These are phyloP conservation scores for Leccinellum luteum DNA, from an alignment of 768 basidiomycete genomes.

Conservation along the genomic window DNA sequence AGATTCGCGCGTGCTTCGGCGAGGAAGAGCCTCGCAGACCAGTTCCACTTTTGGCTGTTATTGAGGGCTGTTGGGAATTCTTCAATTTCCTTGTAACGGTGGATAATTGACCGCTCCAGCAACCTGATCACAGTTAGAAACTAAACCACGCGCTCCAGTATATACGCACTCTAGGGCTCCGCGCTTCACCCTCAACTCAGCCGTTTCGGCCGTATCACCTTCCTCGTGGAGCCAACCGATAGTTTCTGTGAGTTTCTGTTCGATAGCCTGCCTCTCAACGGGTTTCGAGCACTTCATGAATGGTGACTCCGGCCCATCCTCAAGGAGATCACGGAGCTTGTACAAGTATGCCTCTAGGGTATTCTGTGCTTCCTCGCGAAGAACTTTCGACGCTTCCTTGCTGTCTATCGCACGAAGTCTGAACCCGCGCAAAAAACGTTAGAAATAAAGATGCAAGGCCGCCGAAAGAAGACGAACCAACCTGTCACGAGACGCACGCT, in stretches of 20 bases:
- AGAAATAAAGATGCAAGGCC: neutral
- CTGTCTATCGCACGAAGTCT: constrained; percentile 80
- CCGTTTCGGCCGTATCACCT: constrained; percentile 79
- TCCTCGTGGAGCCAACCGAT: constrained; percentile 82
- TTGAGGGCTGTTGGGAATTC: constrained; percentile 82
- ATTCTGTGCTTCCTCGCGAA: constrained; percentile 89
- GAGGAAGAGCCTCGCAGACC: constrained; percentile 84
- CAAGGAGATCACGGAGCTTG: constrained; percentile 77
- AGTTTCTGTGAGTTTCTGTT: constrained; percentile 66
- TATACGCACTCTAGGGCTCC: constrained; percentile 74
- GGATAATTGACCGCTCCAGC: constrained; percentile 77
- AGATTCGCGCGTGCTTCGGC: constrained; percentile 73
- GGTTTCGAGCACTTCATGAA: constrained; percentile 84
- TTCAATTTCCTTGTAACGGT: constrained; percentile 87
- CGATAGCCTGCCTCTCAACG: constrained; percentile 65
- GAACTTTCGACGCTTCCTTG: constrained; percentile 72
- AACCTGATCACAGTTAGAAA: constrained; percentile 41
- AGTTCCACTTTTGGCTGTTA: constrained; percentile 84
- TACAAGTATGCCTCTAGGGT: constrained; percentile 93
- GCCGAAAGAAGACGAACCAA: constrained; percentile 33
- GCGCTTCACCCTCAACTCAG: constrained; percentile 71
- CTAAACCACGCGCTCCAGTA: neutral
- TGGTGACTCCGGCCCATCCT: constrained; percentile 62
- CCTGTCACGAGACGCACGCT: constrained; percentile 71
- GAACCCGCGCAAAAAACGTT: constrained; percentile 1